Conservation (phyloP, 768 basidiomycete species). For the Suillus weaverae region DNA sequence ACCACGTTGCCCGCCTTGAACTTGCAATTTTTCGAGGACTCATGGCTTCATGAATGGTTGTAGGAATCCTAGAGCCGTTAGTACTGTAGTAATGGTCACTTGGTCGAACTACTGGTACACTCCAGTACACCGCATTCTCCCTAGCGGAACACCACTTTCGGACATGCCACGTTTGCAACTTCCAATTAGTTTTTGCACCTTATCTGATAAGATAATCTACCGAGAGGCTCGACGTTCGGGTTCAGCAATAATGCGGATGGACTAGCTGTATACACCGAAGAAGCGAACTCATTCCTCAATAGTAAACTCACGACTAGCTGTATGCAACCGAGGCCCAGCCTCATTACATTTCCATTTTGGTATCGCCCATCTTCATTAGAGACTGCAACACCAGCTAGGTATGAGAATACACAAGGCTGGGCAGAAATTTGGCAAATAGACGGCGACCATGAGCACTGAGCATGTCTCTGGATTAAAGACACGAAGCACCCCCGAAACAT, state of each 20-base stretch:
- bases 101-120: neutral
- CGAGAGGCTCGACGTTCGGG: neutral
- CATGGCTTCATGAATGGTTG: constrained; percentile 18
- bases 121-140: neutral
- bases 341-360: neutral
- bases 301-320: neutral
- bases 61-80: neutral
- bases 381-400: neutral
- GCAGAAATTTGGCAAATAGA: neutral
- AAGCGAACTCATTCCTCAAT: neutral
- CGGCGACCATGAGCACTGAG: neutral
- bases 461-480: neutral
- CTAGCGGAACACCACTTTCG: neutral
- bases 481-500: neutral
- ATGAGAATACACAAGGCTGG: neutral
- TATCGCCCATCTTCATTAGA: neutral
- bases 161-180: neutral
- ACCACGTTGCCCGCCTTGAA: constrained; percentile 51
- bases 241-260: neutral
- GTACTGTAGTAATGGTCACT: neutral
- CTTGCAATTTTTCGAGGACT: constrained; percentile 19
- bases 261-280: neutral
- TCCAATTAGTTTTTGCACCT: neutral
- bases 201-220: neutral
- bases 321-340: neutral